A percentile compares a stretch with the other conserved stretches of the same genome.
Conservation (phyloP, 78 protist genomes). For the Dictyostelium purpureum region DNA sequence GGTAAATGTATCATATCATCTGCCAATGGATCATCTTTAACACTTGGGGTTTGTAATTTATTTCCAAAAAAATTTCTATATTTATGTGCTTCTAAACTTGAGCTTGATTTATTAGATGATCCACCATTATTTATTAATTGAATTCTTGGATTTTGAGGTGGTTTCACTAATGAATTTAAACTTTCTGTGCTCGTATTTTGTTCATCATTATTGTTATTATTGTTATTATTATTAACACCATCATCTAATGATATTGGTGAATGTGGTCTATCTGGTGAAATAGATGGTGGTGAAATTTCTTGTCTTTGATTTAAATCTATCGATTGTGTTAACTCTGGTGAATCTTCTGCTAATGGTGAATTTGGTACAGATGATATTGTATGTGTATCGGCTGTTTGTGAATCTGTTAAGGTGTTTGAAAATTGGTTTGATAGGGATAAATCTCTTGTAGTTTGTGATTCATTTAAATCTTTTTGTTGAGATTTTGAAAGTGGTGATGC, state of each 20-base stretch:
- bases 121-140: slow-evolving; percentile 13
- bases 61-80: slow-evolving; percentile 27
- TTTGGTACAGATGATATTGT: not conserved
- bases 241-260: not conserved
- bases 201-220: not conserved
- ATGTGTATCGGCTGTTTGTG: not conserved
- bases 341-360: slow-evolving; percentile 9
- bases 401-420: not conserved
- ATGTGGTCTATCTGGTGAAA: not conserved
- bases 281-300: not conserved
- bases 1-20: slow-evolving; percentile 3
- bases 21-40: slow-evolving; percentile 25
- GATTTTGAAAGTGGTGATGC: not conserved
- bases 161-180: not conserved
- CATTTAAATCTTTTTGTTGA: not conserved
- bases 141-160: slow-evolving; percentile 16
- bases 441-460: not conserved
- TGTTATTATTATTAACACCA: not conserved
- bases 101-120: not conserved
- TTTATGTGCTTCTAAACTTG: slow-evolving; percentile 10
- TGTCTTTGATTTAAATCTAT: not conserved
- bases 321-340: no score
- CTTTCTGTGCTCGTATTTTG: not conserved
- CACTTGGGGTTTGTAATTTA: not conserved
- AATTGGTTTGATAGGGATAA: not conserved